Base-by-base conservation (phyloP, 345 rosid species). In the Syzygium aqueum region DNA sequence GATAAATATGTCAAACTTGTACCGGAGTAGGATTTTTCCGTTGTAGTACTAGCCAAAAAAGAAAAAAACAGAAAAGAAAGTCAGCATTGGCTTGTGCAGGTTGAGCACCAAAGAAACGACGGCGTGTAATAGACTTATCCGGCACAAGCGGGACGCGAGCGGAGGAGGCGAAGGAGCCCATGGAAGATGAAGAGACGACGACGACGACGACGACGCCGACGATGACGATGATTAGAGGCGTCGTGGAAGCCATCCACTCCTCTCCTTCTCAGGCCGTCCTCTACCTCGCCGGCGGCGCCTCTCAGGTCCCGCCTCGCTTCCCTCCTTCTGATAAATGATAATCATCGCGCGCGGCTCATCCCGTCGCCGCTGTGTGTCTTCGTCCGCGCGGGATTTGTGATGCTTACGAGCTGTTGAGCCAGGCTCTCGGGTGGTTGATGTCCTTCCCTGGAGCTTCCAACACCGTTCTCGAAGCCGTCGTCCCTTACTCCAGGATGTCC, bases 381-480 rank as follows among this genome's bases (percentile, higher is more conserved):
- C 46, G 46, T 43, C 46, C 46, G 46, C 46, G 46, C 46, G 78
- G 78, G 23, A 67, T 67, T 17, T 2, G 13, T 67, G 78, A 67
- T 40, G 23, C 37, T 49, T 10, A 14, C 84, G 53, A 0, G 51
- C 46, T 67, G 15, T 40, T 23, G 27, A 43, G 53, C 40, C 91
- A 96, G 98, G 96, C 95, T 51, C 86, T 96, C 56, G 98, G 98
- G 25, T 92, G 93, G 95, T 90, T 97, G 91, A 91, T 93, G 90
- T 91, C 99, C 2, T 94, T 97, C 7, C 98, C 99, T 11, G 99
- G 99, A 91, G 98, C 99, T 87, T 87, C 98, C 51, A 95, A 88
- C 87, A 96, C 99, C 23, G 94, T 97, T 54, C 97, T 97, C 5
- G 99, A 97, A 93, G 93, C 95, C 8, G 91, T 95, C 80, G 92